Conservation (phyloP, 306 rosid genomes). For the Citrullus colocynthis region DNA sequence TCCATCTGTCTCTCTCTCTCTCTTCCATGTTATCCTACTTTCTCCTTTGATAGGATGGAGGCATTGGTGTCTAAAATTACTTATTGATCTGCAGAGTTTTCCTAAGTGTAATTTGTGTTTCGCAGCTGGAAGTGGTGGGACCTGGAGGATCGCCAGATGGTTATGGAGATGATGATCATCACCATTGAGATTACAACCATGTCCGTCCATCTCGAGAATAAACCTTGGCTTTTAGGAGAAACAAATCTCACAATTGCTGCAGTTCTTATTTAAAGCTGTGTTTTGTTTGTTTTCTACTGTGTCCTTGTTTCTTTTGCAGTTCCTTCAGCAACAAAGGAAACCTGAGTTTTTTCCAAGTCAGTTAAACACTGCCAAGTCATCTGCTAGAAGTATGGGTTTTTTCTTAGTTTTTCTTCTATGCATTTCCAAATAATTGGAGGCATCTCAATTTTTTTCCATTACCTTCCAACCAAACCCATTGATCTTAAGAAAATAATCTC, state of each 20-base stretch:
- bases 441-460: constrained; percentile 2
- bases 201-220: background rate
- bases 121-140: constrained; percentile 32
- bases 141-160: constrained; percentile 37
- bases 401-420: background rate
- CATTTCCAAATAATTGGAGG: constrained; percentile 7
- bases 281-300: background rate
- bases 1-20: background rate
- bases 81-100: background rate
- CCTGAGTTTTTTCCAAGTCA: background rate
- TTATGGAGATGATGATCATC: constrained; percentile 22
- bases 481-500: background rate
- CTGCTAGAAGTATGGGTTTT: background rate
- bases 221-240: background rate
- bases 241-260: background rate
- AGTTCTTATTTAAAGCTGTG: constrained; percentile 1
- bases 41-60: background rate
- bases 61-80: background rate
- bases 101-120: constrained; percentile 1
- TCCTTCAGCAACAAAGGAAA: constrained; percentile 4
- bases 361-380: background rate
- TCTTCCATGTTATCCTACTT: background rate
- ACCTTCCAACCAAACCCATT: background rate
- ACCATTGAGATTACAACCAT: constrained; percentile 18
- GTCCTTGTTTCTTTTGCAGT: constrained; percentile 6